Percentiles rank a stretch among this genome's conserved stretches.
Conservation (phyloP, 2,329 filamentous ascomycete genomes). For the Didymella lethalis region DNA sequence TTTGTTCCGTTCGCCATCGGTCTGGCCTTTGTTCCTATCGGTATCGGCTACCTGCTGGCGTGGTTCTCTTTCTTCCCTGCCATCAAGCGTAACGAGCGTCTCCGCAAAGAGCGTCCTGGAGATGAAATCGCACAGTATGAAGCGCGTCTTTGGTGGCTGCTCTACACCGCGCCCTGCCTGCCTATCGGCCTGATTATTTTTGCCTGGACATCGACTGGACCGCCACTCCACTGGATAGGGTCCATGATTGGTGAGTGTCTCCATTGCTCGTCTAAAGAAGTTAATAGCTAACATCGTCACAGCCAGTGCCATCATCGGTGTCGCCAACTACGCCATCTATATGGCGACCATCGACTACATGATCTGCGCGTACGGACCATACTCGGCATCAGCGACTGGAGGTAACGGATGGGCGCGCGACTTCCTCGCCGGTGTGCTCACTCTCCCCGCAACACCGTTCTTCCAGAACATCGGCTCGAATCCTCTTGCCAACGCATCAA, state of each 20-base stretch:
- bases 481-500: conserved; percentile 62
- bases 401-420: conserved; percentile 80
- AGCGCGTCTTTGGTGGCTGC: conserved; percentile 70
- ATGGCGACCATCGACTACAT: conserved; percentile 85
- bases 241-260: conserved; percentile 59
- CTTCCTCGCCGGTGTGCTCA: conserved; percentile 76
- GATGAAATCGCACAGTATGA: conserved; percentile 48
- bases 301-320: conserved; percentile 71
- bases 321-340: conserved; percentile 76
- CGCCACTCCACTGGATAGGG: conserved; percentile 72
- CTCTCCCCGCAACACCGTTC: conserved; percentile 71
- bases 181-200: conserved; percentile 76
- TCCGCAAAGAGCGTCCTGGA: conserved; percentile 39
- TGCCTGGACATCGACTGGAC: conserved; percentile 72
- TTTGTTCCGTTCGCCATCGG: conserved; percentile 67
- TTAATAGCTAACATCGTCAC: too few species aligned
- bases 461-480: conserved; percentile 55
- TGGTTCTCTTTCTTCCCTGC: conserved; percentile 67
- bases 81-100: conserved; percentile 51
- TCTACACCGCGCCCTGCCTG: conserved; percentile 68
- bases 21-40: conserved; percentile 66
- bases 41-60: conserved; percentile 70
- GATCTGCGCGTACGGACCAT: conserved; percentile 76
- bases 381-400: conserved; percentile 78
- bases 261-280: too few species aligned